Conservation (phyloP, 2,329 filamentous ascomycete genomes). For the Neophaeococcomyces mojaviensis region DNA sequence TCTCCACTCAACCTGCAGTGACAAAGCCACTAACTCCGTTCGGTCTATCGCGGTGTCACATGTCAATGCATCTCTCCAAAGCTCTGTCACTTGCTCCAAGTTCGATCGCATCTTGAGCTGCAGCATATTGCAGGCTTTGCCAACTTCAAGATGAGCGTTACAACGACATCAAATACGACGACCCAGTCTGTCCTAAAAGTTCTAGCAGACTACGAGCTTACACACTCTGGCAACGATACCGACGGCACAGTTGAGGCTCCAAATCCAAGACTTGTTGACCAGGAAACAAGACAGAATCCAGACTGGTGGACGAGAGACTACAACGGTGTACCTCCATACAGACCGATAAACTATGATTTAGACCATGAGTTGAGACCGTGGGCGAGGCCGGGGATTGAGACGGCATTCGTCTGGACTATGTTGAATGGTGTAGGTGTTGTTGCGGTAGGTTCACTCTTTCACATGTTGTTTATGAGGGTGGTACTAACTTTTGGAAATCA, state of each 20-base stretch:
- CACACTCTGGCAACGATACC: slow-evolving; percentile 1
- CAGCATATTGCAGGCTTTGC: background rate
- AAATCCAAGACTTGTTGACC: background rate
- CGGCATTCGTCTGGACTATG: slow-evolving; percentile 44
- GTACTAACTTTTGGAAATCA: background rate
- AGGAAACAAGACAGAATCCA: slow-evolving; percentile 23
- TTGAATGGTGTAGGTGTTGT: slow-evolving; percentile 41
- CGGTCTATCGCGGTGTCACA: background rate
- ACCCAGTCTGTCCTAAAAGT: background rate
- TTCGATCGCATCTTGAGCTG: background rate
- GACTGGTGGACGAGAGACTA: slow-evolving; percentile 42
- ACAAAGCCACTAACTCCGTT: no score
- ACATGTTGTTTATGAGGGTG: background rate
- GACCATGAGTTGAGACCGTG: slow-evolving; percentile 36
- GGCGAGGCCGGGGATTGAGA: slow-evolving; percentile 38
- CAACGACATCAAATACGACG: slow-evolving; percentile 6
- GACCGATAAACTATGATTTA: slow-evolving; percentile 39
- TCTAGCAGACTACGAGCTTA: slow-evolving; percentile 9
- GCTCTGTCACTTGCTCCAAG: background rate
- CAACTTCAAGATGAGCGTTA: slow-evolving; percentile 1
- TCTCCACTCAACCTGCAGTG: no score
- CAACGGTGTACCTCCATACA: slow-evolving; percentile 41
- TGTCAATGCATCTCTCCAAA: background rate
- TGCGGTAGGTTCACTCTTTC: slow-evolving; percentile 29
- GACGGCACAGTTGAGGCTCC: background rate